Evolutionary conservation across 2,329 filamentous ascomycete species (phyloP).

Genomic region (Pseudogymnoascus sp.): DNA sequence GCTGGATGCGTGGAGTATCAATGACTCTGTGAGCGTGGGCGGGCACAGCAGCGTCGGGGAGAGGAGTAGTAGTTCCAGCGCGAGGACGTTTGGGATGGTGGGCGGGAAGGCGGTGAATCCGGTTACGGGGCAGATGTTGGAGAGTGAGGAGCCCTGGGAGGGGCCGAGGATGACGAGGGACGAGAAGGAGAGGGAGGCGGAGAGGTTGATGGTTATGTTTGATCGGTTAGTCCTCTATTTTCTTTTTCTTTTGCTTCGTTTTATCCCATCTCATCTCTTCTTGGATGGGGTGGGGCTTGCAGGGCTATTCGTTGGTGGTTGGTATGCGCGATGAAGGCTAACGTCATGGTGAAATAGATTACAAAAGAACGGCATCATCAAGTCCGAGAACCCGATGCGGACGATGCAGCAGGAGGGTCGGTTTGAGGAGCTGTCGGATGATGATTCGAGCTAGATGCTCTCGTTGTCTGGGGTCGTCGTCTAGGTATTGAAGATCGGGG

Average conservation of each 20-base stretch:
- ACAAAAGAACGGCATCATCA: slow-evolving; percentile 12
- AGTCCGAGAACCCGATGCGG: slow-evolving; percentile 11
- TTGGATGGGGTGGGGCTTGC: no score
- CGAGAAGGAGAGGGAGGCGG: slow-evolving; percentile 74
- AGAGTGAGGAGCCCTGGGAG: slow-evolving; percentile 52
- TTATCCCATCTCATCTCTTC: no score
- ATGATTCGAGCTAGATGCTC: background rate
- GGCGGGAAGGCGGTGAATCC: slow-evolving; percentile 54
- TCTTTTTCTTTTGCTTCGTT: no score
- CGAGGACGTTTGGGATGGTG: slow-evolving; percentile 24
- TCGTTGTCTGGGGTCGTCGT: background rate
- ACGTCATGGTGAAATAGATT: background rate
- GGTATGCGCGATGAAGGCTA: no score
- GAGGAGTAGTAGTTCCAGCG: slow-evolving; percentile 23
- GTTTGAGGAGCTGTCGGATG: slow-evolving; percentile 11
- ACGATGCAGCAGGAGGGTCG: slow-evolving; percentile 11
- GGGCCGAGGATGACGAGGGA: slow-evolving; percentile 74
- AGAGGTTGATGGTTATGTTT: slow-evolving; percentile 27
- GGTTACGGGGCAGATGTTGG: slow-evolving; percentile 74
- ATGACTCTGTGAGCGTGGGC: slow-evolving; percentile 7
- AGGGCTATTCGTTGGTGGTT: no score
- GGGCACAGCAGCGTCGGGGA: slow-evolving; percentile 23
- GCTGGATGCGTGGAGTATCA: slow-evolving; percentile 41
- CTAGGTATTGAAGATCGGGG: background rate
- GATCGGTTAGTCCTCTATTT: slow-evolving; percentile 24